These are phyloP conservation scores for Candida dajiaensis DNA, from an alignment of 805 yeast genomes.

Conservation along the genomic window DNA sequence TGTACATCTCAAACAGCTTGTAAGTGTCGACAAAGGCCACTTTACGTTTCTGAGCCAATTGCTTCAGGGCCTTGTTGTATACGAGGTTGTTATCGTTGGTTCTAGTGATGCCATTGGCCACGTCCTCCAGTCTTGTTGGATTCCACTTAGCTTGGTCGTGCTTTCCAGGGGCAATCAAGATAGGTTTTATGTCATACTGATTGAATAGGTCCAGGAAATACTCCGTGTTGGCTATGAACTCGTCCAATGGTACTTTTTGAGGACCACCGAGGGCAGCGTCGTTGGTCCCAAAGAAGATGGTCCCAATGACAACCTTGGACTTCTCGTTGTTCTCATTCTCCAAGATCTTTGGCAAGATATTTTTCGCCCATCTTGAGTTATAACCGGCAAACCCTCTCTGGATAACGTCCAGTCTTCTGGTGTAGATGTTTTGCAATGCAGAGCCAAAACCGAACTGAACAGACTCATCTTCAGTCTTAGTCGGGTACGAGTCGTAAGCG, in stretches of 20 bases:
- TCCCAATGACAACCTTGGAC: conserved; percentile 35
- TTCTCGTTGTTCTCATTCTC: conserved; percentile 37
- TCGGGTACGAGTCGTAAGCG: conserved; percentile 32
- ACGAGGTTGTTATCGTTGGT: conserved; percentile 36
- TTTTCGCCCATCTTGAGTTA: conserved; percentile 54
- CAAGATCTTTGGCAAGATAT: conserved; percentile 45
- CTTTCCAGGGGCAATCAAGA: conserved; percentile 59
- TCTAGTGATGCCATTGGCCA: conserved; percentile 37
- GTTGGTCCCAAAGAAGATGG: conserved; percentile 77
- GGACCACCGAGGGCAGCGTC: conserved; percentile 48
- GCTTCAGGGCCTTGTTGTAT: conserved; percentile 47
- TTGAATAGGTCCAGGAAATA: conserved; percentile 35
- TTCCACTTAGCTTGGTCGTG: conserved; percentile 44
- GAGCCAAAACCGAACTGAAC: conserved; percentile 45
- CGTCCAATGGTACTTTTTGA: conserved; percentile 46
- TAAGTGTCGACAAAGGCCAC: conserved; percentile 59
- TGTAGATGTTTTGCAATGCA: conserved; percentile 43
- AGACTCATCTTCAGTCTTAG: conserved; percentile 12
- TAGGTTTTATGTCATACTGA: conserved; percentile 39
- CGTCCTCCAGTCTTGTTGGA: conserved; percentile 25
- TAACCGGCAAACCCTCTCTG: conserved; percentile 79
- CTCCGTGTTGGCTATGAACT: conserved; percentile 43
- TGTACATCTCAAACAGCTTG: conserved; percentile 33
- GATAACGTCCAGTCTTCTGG: conserved; percentile 59
- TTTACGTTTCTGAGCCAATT: conserved; percentile 37